Evolutionary conservation across 1,139 yeast species (phyloP).

Genomic region (Hanseniaspora gamundiae): DNA sequence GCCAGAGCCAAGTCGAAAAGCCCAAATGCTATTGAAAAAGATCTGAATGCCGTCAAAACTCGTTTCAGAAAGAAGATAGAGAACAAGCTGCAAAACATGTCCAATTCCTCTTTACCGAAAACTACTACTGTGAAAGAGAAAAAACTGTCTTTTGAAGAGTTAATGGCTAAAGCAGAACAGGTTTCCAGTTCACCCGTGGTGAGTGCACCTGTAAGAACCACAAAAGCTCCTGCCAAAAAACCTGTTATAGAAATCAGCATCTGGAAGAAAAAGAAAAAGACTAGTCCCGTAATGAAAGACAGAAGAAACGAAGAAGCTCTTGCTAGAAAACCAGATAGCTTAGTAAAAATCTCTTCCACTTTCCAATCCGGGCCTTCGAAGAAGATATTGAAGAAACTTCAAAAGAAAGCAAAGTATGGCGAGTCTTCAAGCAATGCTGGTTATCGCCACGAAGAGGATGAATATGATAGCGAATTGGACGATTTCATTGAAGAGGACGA

Average conservation of each 20-base stretch:
- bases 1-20: slow-evolving; percentile 7
- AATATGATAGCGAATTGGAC: slow-evolving; percentile 26
- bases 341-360: slow-evolving; percentile 4
- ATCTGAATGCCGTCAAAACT: slow-evolving; percentile 8
- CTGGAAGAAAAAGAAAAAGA: slow-evolving; percentile 4
- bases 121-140: slow-evolving; percentile 16
- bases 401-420: slow-evolving; percentile 14
- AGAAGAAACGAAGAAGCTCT: too few species aligned
- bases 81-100: slow-evolving; percentile 3
- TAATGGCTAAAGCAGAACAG: slow-evolving; percentile 60
- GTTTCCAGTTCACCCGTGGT: slow-evolving; percentile 16
- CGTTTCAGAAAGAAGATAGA: not conserved
- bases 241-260: not conserved
- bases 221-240: slow-evolving; percentile 1
- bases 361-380: slow-evolving; percentile 25
- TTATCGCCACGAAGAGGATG: slow-evolving; percentile 8
- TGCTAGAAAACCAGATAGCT: not conserved
- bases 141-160: slow-evolving; percentile 50
- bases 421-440: too few species aligned
- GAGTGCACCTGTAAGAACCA: not conserved
- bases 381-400: slow-evolving; percentile 21
- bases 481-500: slow-evolving; percentile 45
- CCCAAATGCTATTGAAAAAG: slow-evolving; percentile 14
- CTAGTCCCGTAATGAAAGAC: too few species aligned
- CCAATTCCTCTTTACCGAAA: slow-evolving; percentile 6